Base-by-base conservation (phyloP, 345 rosid genomes). In the Psidium friedrichsthalianum region DNA sequence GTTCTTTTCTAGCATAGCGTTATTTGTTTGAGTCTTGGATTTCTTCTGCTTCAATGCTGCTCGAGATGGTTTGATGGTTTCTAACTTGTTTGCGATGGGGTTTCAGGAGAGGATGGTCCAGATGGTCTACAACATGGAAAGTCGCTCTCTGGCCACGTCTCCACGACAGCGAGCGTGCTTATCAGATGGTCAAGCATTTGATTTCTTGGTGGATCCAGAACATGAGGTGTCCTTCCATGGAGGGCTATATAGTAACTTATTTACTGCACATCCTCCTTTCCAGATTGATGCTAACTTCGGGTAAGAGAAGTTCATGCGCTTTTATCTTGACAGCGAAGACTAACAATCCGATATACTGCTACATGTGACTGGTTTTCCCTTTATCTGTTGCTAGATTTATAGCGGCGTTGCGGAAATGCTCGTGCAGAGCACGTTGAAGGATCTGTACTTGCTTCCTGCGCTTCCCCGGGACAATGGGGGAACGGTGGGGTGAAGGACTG, bases 251-350 rank as follows among this genome's bases (percentile, higher is more conserved):
- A 93, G 91, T 78, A 97, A 97, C 93, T 87, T 97, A 89, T 97
- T 97, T 89, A 93, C 96, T 15, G 96, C 98, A 16, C 99, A 96
- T 85, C 99, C 99, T 8, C 99, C 99, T 51, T 97, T 97, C 89
- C 99, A 96, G 90, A 97, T 97, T n/a, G 99, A 97, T 86, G 98
- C 97, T 82, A 97, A 97, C 88, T 95, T 94, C 20, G 99, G 99
- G 99, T 97, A 90, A 92, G 92, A 32, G 78, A 32, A 69, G 32
- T 18, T 9, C 24, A 16, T 5, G 47, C 12, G 0, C 44, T 32
- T 32, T 32, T 8, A 69, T 69, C 13, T 32, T 21, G 44, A 69
- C 82, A 82, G 56, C 51, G 42, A 53, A 61, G n/a, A 29, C n/a
- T 56, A 36, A 82, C 29, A 12, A 2, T 84, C 78, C 12, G 82